phyloP scores from a whole-genome alignment of 192 early-diverging fungal genomes.

The Diversispora epigaea region DNA sequence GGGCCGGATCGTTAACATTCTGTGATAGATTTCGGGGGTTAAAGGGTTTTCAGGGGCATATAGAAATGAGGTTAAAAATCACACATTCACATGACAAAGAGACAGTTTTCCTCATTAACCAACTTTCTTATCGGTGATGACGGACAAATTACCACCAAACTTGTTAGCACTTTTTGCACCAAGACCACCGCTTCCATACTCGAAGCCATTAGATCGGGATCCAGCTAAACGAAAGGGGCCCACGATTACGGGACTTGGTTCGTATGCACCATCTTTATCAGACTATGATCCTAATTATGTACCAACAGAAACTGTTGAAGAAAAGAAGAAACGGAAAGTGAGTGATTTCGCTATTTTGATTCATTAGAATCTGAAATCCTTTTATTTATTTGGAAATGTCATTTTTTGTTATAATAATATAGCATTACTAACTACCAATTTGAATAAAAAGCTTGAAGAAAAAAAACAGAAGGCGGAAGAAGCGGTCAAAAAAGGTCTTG shows the following conservation, averaged over 20 bases:
- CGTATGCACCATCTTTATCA: conserved; percentile 51
- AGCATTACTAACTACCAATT: background rate
- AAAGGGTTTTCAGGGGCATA: too few relatives aligned
- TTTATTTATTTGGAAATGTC: background rate
- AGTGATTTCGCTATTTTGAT: background rate
- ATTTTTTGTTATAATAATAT: background rate
- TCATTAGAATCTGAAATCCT: background rate
- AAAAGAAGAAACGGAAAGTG: conserved; percentile 69
- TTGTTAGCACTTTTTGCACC: conserved; percentile 79
- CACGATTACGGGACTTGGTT: conserved; percentile 57
- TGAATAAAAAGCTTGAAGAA: conserved; percentile 49
- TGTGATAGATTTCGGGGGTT: background rate
- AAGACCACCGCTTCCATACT: conserved; percentile 69
- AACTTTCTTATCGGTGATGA: background rate
- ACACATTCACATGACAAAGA: background rate
- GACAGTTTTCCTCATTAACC: background rate
- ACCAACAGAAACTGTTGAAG: conserved; percentile 66
- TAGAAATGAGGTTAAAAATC: too few relatives aligned
- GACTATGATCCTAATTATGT: conserved; percentile 73
- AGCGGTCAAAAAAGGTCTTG: conserved; percentile 50
- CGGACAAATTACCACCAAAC: conserved; percentile 58
- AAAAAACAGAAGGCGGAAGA: conserved; percentile 61
- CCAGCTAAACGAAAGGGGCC: conserved; percentile 56
- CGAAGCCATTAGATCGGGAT: conserved; percentile 66
- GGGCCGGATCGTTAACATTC: too few relatives aligned